Evolutionary conservation across 306 rosid species (phyloP).

Genomic region (Pueraria montana): DNA sequence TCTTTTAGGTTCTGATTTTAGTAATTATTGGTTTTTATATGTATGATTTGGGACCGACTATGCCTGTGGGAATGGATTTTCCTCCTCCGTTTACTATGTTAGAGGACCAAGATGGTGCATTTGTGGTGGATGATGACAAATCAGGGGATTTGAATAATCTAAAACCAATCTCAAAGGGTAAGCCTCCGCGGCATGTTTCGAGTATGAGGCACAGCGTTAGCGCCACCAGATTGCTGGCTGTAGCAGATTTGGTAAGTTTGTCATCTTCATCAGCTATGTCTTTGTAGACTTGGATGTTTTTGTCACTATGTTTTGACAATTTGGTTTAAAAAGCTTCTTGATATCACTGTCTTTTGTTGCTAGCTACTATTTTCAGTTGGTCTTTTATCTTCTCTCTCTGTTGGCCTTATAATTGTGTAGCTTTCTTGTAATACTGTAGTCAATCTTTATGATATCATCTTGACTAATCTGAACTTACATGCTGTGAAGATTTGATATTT

Average conservation of each 20-base stretch:
- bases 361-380: slow-evolving; percentile 12
- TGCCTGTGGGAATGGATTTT: slow-evolving; percentile 70
- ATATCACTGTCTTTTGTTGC: slow-evolving; percentile 1
- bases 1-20: background rate
- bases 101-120: slow-evolving; percentile 67
- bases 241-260: slow-evolving; percentile 66
- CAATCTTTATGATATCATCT: background rate
- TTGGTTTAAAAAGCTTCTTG: background rate
- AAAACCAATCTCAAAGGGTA: slow-evolving; percentile 58
- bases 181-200: slow-evolving; percentile 75
- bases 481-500: background rate
- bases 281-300: background rate
- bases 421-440: slow-evolving; percentile 14
- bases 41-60: slow-evolving; percentile 54
- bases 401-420: background rate
- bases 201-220: slow-evolving; percentile 65
- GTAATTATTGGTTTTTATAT: slow-evolving; percentile 20
- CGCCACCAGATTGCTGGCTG: slow-evolving; percentile 57
- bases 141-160: slow-evolving; percentile 47
- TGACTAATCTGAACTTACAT: slow-evolving; percentile 14
- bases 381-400: background rate
- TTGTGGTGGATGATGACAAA: slow-evolving; percentile 58
- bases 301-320: background rate
- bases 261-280: background rate
- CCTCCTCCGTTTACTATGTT: slow-evolving; percentile 58